phyloP scores from a whole-genome alignment of 2,329 filamentous ascomycete genomes.

The Ophiostoma pallidulum region DNA sequence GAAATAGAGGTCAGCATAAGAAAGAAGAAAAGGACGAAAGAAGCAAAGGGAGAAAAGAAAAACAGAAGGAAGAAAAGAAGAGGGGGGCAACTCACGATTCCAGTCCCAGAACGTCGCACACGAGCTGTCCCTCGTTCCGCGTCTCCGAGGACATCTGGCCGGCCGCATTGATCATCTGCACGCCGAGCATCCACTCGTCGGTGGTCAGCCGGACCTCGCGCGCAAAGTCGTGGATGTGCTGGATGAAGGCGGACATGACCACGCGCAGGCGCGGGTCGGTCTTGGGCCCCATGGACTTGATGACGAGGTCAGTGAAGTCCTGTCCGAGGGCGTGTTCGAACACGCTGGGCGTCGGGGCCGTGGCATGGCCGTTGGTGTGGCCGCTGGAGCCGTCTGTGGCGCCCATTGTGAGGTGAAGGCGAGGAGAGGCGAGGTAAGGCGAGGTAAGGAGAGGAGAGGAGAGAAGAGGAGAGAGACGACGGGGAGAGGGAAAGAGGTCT shows the following conservation, averaged over 20 bases:
- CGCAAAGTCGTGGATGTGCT: conserved; percentile 58
- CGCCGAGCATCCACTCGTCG: conserved; percentile 57
- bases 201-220: conserved; percentile 56
- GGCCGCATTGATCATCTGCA: conserved; percentile 52
- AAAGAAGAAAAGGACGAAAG: no score
- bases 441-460: background rate
- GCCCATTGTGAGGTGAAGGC: background rate
- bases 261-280: conserved; percentile 48
- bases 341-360: no score
- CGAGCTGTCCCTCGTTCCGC: conserved; percentile 53
- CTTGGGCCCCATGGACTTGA: conserved; percentile 54
- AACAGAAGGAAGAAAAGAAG: no score
- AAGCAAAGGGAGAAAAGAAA: no score
- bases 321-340: conserved; percentile 23
- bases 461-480: background rate
- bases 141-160: conserved; percentile 48
- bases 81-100: conserved; percentile 32
- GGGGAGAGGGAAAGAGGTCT: background rate
- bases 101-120: conserved; percentile 54
- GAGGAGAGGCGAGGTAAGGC: background rate
- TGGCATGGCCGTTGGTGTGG: background rate
- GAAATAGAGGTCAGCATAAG: no score
- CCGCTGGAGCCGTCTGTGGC: background rate
- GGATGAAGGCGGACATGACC: conserved; percentile 49
- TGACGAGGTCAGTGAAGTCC: conserved; percentile 52